Percentiles rank a stretch among this genome's conserved stretches.
These are phyloP conservation scores for Pythium chondricola DNA, from an alignment of 352 stramenopile genomes.

Conservation along the genomic window DNA sequence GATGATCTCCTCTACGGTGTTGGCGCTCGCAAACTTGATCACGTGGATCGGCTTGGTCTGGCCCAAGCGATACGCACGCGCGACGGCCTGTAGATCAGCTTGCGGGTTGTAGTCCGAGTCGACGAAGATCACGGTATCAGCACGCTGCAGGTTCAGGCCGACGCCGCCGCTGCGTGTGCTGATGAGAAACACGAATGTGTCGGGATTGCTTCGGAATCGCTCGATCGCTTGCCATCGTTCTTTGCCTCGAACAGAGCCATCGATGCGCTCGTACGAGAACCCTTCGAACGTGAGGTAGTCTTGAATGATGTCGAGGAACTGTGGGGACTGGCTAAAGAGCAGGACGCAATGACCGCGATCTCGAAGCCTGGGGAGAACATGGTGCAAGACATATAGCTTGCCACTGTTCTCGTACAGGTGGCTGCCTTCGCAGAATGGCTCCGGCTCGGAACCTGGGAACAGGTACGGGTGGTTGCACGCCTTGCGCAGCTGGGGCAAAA, in stretches of 20 bases:
- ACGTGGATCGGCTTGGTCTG: slow-evolving; percentile 77
- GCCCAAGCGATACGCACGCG: slow-evolving; percentile 59
- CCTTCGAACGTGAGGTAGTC: slow-evolving; percentile 71
- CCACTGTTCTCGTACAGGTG: slow-evolving; percentile 76
- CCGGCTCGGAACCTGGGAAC: slow-evolving; percentile 74
- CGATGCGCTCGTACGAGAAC: slow-evolving; percentile 74
- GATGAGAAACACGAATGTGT: slow-evolving; percentile 87
- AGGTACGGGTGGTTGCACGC: slow-evolving; percentile 90
- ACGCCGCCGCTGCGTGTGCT: slow-evolving; percentile 68
- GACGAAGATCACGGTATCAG: slow-evolving; percentile 77
- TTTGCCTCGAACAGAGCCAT: slow-evolving; percentile 68
- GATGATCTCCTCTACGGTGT: slow-evolving; percentile 78
- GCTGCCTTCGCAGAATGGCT: slow-evolving; percentile 64
- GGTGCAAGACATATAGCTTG: slow-evolving; percentile 83
- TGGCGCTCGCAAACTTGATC: slow-evolving; percentile 68
- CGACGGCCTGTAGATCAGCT: slow-evolving; percentile 62
- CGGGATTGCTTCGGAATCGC: slow-evolving; percentile 72
- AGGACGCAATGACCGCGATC: slow-evolving; percentile 79
- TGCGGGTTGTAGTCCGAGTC: slow-evolving; percentile 81
- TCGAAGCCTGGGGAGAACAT: slow-evolving; percentile 72
- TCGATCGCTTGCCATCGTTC: slow-evolving; percentile 81
- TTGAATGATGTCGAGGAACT: slow-evolving; percentile 76
- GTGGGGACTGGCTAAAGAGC: slow-evolving; percentile 74
- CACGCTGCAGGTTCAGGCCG: slow-evolving; percentile 68
- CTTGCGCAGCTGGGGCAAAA: slow-evolving; percentile 93